These are phyloP conservation scores for Paramecium pentaurelia DNA, from an alignment of 73 alveolate genomes.

Conservation along the genomic window DNA sequence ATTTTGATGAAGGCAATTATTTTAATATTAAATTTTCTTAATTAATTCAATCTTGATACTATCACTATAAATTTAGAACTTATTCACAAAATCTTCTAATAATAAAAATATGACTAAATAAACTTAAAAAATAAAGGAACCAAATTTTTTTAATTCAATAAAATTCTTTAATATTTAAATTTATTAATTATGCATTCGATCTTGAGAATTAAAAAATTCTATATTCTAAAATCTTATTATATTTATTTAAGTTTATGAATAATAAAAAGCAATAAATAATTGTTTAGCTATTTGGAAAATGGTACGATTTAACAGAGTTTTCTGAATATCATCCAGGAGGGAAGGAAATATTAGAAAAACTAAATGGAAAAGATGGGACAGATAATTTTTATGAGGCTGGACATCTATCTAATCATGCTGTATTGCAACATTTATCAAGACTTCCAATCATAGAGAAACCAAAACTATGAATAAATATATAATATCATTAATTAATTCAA, in stretches of 20 bases:
- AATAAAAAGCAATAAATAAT: background rate
- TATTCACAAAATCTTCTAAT: too few species aligned
- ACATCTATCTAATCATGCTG: background rate
- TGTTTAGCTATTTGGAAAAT: background rate
- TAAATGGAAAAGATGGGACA: background rate
- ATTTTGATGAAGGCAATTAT: background rate
- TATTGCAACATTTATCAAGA: background rate
- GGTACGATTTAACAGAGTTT: background rate
- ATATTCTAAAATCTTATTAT: background rate
- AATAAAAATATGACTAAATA: background rate
- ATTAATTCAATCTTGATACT: too few species aligned
- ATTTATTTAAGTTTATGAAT: background rate
- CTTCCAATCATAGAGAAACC: background rate
- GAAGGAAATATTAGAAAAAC: background rate
- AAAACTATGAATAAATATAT: background rate
- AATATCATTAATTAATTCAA: background rate
- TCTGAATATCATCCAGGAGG: background rate
- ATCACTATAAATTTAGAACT: too few species aligned
- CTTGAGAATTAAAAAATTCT: background rate
- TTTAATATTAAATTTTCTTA: too few species aligned
- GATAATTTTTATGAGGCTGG: background rate
- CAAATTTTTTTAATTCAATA: too few species aligned
- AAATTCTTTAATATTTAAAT: too few species aligned
- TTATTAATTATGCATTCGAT: background rate
- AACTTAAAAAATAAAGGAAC: too few species aligned